Conservation (phyloP, 1,284 basidiomycete species). For the Moesziomyces parantarcticus region DNA sequence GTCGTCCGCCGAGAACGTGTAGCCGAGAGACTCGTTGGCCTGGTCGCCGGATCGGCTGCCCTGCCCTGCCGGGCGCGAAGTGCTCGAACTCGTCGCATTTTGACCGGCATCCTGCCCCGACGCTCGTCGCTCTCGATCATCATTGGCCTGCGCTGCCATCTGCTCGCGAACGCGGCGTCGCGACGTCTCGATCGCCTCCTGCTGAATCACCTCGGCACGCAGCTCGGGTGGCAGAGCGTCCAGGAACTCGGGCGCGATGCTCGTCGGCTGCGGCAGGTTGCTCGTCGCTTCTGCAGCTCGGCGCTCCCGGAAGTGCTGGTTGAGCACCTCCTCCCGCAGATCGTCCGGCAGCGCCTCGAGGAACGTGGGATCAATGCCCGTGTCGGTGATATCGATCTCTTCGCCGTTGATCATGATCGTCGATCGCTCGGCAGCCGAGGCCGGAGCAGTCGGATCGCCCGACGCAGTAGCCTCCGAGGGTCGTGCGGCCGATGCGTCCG, state of each 20-base stretch:
- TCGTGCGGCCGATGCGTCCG: conserved; percentile 15
- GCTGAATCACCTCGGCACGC: conserved; percentile 94
- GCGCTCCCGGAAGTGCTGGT: conserved; percentile 90
- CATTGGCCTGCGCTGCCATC: conserved; percentile 20
- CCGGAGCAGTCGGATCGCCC: conserved; percentile 2
- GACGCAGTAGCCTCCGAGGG: conserved; percentile 5
- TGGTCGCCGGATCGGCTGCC: conserved; percentile 11
- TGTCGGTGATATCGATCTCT: conserved; percentile 97
- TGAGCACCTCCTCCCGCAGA: conserved; percentile 97
- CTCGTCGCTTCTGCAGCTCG: conserved; percentile 74
- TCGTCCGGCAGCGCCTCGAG: conserved; percentile 97
- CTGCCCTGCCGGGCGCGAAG: conserved; percentile 2
- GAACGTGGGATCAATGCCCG: conserved; percentile 97
- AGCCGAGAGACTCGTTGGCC: conserved; percentile 4
- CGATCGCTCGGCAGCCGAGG: conserved; percentile 24
- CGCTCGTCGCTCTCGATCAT: conserved; percentile 9
- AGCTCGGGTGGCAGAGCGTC: conserved; percentile 95
- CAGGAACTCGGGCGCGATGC: conserved; percentile 93
- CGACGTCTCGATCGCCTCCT: conserved; percentile 83
- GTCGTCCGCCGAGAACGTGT: conserved; percentile 5
- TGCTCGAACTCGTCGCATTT: conserved; percentile 1
- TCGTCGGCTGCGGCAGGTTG: conserved; percentile 73
- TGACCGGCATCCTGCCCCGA: conserved; percentile 9
- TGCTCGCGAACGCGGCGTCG: conserved; percentile 67
- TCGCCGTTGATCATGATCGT: conserved; percentile 79